These are phyloP conservation scores for Saturnispora sanitii DNA, from an alignment of 805 yeast genomes.

Conservation along the genomic window DNA sequence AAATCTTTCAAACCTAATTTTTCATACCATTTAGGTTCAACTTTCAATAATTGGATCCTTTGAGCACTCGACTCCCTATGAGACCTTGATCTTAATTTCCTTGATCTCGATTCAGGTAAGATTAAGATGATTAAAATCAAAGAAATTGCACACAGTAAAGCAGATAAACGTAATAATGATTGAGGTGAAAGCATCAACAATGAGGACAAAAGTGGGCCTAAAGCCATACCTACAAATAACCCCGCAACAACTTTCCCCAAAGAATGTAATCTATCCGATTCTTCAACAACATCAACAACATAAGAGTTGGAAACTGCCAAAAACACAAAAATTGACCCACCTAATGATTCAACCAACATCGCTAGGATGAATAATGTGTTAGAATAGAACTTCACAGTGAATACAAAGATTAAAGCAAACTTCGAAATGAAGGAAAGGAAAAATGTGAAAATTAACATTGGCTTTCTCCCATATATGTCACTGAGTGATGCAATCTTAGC, in stretches of 20 bases:
- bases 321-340: constrained; percentile 56
- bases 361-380: constrained; percentile 33
- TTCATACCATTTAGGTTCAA: constrained; percentile 2
- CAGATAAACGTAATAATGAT: constrained; percentile 25
- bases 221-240: constrained; percentile 48
- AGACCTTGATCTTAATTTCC: constrained; percentile 42
- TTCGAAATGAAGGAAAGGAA: constrained; percentile 16
- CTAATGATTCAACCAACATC: constrained; percentile 36
- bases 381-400: constrained; percentile 25
- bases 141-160: constrained; percentile 24
- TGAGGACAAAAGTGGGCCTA: constrained; percentile 58
- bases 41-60: background rate
- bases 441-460: constrained; percentile 30
- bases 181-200: constrained; percentile 15
- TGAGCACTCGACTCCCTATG: constrained; percentile 24
- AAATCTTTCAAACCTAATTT: constrained; percentile 10
- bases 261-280: constrained; percentile 45
- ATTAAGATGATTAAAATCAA: constrained; percentile 29
- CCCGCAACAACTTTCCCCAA: constrained; percentile 53
- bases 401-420: constrained; percentile 11
- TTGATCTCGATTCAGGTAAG: constrained; percentile 58
- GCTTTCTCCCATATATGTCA: constrained; percentile 55
- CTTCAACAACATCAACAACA: constrained; percentile 61
- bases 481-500: constrained; percentile 56
- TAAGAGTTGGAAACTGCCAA: constrained; percentile 58